These are phyloP conservation scores for Globisporangium okanoganense DNA, from an alignment of 352 stramenopile species.

Conservation along the genomic window DNA sequence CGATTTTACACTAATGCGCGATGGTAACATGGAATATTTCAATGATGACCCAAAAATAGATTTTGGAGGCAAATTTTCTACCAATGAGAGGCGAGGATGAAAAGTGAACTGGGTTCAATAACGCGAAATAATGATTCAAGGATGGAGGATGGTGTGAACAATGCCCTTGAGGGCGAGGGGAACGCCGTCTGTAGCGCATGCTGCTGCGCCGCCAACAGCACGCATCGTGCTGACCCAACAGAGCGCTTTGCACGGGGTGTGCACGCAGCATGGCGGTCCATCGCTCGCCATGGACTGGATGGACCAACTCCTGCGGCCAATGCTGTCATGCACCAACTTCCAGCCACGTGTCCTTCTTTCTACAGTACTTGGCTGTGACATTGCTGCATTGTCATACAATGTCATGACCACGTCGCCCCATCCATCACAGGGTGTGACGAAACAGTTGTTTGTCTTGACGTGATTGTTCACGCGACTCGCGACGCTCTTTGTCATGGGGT, in stretches of 20 bases:
- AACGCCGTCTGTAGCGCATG: not conserved
- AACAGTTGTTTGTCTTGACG: not conserved
- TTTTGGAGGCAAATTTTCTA: not conserved
- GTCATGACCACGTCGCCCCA: not conserved
- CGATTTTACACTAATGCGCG: not conserved
- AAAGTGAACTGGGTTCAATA: not conserved
- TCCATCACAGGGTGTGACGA: not conserved
- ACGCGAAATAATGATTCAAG: constrained; percentile 5
- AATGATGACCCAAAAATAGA: not conserved
- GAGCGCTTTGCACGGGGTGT: not conserved
- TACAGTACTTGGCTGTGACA: too few species aligned
- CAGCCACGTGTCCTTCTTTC: not conserved
- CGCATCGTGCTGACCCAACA: not conserved
- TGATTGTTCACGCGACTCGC: not conserved
- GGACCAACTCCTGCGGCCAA: not conserved
- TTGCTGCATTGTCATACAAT: not conserved
- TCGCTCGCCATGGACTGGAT: not conserved
- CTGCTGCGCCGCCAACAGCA: not conserved
- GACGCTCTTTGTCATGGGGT: not conserved
- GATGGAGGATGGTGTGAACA: not conserved
- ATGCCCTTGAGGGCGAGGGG: not conserved
- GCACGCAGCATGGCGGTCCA: not conserved
- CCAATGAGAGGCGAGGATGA: not conserved
- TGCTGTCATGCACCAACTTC: not conserved
- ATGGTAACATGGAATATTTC: too few species aligned